A percentile compares a stretch with the other conserved stretches of the same genome.
Conservation (phyloP, 2,329 filamentous ascomycete genomes). For the Coniochaeta sp. region DNA sequence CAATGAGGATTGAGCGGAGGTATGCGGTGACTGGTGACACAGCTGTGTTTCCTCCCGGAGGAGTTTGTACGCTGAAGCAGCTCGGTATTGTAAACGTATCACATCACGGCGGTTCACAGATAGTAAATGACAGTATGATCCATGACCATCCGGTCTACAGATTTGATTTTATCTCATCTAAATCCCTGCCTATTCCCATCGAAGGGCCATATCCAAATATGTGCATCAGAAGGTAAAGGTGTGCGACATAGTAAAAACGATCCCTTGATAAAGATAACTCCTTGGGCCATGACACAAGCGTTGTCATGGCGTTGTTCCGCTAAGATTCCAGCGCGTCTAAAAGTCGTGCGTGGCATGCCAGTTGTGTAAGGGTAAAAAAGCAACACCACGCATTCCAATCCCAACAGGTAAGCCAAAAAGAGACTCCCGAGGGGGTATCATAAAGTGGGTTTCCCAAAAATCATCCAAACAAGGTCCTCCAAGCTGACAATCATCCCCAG, state of each 20-base stretch:
- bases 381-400: not conserved
- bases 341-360: too few species aligned
- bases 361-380: not conserved
- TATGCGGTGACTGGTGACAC: too few species aligned
- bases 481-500: not conserved
- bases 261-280: not conserved
- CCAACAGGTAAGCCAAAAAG: not conserved
- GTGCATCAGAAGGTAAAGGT: not conserved
- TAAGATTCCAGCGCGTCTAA: conserved; percentile 1
- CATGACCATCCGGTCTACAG: too few species aligned
- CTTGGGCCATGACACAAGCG: not conserved
- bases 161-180: too few species aligned
- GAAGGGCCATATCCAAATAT: not conserved
- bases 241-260: conserved; percentile 2
- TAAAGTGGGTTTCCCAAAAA: not conserved
- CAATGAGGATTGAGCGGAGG: too few species aligned
- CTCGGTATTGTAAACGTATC: too few species aligned
- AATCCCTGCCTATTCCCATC: too few species aligned
- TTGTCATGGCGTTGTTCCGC: not conserved
- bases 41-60: too few species aligned
- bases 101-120: too few species aligned
- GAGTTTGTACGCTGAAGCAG: too few species aligned
- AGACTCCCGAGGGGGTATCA: conserved; percentile 2
- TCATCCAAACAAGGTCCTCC: conserved; percentile 2
- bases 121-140: too few species aligned